Evolutionary conservation across 352 stramenopile genomes (phyloP).

Genomic region (Phytophthora podocarpi): DNA sequence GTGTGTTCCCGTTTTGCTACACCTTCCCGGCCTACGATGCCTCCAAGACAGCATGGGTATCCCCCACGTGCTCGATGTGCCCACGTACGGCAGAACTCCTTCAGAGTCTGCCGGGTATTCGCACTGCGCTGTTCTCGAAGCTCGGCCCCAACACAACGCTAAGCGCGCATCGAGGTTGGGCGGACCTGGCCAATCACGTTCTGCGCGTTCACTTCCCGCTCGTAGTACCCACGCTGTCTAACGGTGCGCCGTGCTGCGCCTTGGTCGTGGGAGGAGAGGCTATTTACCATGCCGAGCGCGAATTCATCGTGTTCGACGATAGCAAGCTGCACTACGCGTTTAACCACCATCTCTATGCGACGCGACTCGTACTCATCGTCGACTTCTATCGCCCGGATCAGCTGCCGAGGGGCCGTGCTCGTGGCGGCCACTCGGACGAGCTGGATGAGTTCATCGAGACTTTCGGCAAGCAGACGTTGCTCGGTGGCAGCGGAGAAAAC

Average conservation of each 20-base stretch:
- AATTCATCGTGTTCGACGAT: slow-evolving; percentile 92
- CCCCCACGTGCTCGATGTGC: slow-evolving; percentile 74
- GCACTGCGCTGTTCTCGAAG: slow-evolving; percentile 91
- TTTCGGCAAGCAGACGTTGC: slow-evolving; percentile 67
- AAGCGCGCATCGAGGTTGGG: slow-evolving; percentile 81
- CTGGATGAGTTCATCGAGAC: slow-evolving; percentile 90
- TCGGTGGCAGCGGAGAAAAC: slow-evolving; percentile 9
- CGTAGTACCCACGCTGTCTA: slow-evolving; percentile 59
- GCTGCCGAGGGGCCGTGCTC: slow-evolving; percentile 77
- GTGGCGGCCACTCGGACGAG: slow-evolving; percentile 86
- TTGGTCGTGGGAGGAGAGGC: slow-evolving; percentile 83
- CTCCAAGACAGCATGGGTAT: slow-evolving; percentile 85
- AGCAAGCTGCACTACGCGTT: slow-evolving; percentile 91
- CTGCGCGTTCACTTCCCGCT: slow-evolving; percentile 83
- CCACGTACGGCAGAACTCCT: slow-evolving; percentile 81
- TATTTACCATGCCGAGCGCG: slow-evolving; percentile 65
- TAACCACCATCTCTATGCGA: slow-evolving; percentile 74
- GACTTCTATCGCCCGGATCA: slow-evolving; percentile 87
- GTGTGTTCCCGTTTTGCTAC: slow-evolving; percentile 91
- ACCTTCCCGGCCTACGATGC: slow-evolving; percentile 89
- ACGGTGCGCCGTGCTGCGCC: slow-evolving; percentile 65
- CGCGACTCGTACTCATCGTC: slow-evolving; percentile 85
- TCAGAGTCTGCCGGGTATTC: slow-evolving; percentile 62
- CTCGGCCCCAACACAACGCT: slow-evolving; percentile 82
- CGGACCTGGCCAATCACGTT: slow-evolving; percentile 91